Conservation (phyloP, 2,329 filamentous ascomycete genomes). For the Plenodomus tracheiphilus region DNA sequence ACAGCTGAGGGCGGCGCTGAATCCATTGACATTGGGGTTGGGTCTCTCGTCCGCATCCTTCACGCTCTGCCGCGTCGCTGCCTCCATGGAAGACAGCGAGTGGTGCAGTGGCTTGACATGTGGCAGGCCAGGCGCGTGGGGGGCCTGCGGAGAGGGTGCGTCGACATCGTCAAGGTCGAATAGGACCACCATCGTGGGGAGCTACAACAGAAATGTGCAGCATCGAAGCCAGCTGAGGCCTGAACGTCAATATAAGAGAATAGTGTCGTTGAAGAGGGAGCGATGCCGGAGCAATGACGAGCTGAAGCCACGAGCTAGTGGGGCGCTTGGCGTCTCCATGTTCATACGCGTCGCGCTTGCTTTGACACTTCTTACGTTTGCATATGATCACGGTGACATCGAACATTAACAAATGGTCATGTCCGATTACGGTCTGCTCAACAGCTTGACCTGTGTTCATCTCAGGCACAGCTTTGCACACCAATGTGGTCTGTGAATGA, state of each 20-base stretch:
- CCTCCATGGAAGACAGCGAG: slow-evolving; percentile 19
- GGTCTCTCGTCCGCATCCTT: slow-evolving; percentile 36
- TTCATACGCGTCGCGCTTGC: too few species aligned
- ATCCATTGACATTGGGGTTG: slow-evolving; percentile 61
- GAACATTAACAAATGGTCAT: too few species aligned
- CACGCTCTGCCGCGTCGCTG: slow-evolving; percentile 9
- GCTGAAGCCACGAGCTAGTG: slow-evolving; percentile 10
- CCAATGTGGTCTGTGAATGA: too few species aligned
- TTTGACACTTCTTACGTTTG: too few species aligned
- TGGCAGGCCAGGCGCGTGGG: slow-evolving; percentile 23
- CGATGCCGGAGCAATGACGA: slow-evolving; percentile 26
- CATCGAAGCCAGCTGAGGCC: slow-evolving; percentile 33
- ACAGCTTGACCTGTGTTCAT: too few species aligned
- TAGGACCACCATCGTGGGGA: slow-evolving; percentile 48
- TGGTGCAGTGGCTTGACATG: slow-evolving; percentile 34
- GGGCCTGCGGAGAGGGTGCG: slow-evolving; percentile 23
- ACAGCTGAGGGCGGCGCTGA: slow-evolving; percentile 66
- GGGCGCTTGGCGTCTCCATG: slow-evolving; percentile 14
- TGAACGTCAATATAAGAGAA: slow-evolving; percentile 1
- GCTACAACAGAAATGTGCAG: slow-evolving; percentile 14
- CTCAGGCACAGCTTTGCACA: too few species aligned
- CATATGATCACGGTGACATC: too few species aligned
- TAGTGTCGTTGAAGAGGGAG: slow-evolving; percentile 7
- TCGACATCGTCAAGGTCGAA: slow-evolving; percentile 50
- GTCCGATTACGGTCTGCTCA: too few species aligned